Base-by-base conservation (phyloP, 352 stramenopile species). In the Pythium apleroticum region DNA sequence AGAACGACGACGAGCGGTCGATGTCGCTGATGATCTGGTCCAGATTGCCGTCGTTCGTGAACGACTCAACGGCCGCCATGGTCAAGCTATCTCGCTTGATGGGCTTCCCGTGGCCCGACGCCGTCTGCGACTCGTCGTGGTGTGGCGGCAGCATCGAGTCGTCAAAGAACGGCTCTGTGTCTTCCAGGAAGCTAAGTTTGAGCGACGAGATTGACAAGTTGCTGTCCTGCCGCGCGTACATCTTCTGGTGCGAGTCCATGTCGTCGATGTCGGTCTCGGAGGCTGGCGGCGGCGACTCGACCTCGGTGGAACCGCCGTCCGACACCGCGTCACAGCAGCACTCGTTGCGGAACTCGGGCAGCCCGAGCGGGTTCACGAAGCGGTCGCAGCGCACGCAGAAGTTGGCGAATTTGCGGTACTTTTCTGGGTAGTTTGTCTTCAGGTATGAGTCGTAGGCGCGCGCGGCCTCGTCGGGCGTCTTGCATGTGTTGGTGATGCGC, bases 401-500 rank as follows among this genome's bases (percentile, higher is more conserved):
- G 55, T 96, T 96, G 60, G 84, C 86, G 68, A 92, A 94, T 65
- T 93, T 94, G 52, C 80, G 65, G 65, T 90, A 94, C 54, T 94
- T 96, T 35, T 91, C 77, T 24, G 84, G 84, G 56, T 90, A 89
- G 57, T 95, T 78, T 41, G 73, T 73, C 74, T 92, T 91, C 33
- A 96, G 55, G 65, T 96, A 96, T 57, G 81, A 70, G 57, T 96
- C 88, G 60, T 96, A 94, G 8, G 84, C 84, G 55, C 80, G 80
- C 28, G 86, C 88, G 8, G 88, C 88, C 53, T 96, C 86, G 60
- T 96, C 84, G 0, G 84, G 78, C n/a, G 88, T 95, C 66, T 93
- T 94, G 70, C 85, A 96, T 27, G 81, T 94, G 75, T 93, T 96
- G 22, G 84, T 92, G 60, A 96, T 93, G 46, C 86, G 82, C 72